phyloP scores from a whole-genome alignment of 805 yeast species.

The Ogataea degrootiae region DNA sequence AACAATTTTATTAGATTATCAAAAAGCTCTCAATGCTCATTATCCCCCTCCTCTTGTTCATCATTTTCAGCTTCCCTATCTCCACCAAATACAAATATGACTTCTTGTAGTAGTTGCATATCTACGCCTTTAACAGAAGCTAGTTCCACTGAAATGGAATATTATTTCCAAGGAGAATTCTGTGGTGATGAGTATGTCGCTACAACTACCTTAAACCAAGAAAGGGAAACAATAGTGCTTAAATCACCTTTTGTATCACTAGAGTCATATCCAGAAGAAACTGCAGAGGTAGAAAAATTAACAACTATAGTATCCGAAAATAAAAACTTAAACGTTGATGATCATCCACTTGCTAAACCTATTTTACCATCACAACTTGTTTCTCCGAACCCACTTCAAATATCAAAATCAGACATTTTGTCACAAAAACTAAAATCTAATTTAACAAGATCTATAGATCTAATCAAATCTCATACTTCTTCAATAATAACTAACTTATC shows the following conservation, averaged over 20 bases:
- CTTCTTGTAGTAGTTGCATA: no score
- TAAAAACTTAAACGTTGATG: background rate
- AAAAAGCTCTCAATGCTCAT: background rate
- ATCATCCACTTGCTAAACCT: background rate
- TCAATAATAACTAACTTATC: no score
- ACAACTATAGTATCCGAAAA: background rate
- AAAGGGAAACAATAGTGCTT: background rate
- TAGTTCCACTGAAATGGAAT: background rate
- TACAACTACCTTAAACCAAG: background rate
- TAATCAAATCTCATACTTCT: background rate
- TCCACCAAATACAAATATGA: no score
- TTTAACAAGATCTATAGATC: conserved; percentile 1
- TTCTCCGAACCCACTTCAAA: background rate
- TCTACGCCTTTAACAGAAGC: background rate
- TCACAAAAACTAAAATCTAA: background rate
- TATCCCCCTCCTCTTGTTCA: background rate
- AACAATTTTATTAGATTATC: background rate
- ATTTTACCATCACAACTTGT: no score
- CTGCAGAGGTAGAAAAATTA: no score
- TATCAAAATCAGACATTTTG: background rate
- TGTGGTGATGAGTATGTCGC: background rate
- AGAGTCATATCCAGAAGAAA: no score
- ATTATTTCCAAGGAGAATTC: no score
- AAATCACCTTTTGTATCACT: background rate
- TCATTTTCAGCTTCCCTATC: background rate